A percentile compares a stretch with the other conserved stretches of the same genome.
These are phyloP conservation scores for Trichoderma reesei DNA, from an alignment of 495 filamentous ascomycete genomes.

Conservation along the genomic window DNA sequence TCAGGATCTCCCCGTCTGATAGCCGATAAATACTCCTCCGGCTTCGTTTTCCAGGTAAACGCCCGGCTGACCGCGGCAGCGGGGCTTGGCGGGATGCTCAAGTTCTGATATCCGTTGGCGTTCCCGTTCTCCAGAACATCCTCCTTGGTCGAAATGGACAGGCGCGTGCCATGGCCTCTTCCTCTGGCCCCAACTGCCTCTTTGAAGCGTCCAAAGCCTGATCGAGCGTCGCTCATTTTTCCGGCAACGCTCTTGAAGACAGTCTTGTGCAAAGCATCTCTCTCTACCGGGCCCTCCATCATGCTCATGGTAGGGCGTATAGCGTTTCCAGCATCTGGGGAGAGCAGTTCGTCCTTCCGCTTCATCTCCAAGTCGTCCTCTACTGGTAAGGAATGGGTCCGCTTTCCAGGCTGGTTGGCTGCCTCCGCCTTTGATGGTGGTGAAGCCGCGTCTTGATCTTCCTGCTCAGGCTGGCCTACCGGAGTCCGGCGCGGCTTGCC, in stretches of 20 bases:
- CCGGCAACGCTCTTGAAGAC: constrained; percentile 73
- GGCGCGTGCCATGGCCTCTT: constrained; percentile 38
- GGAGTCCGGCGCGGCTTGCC: constrained; percentile 62
- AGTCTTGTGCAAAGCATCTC: constrained; percentile 56
- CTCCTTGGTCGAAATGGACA: constrained; percentile 30
- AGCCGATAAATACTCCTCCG: constrained; percentile 40
- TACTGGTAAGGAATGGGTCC: constrained; percentile 27
- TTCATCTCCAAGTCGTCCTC: constrained; percentile 37
- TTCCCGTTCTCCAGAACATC: constrained; percentile 23
- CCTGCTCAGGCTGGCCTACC: constrained; percentile 39
- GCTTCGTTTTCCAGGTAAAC: constrained; percentile 48
- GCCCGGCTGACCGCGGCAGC: constrained; percentile 23
- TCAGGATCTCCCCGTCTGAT: constrained; percentile 24
- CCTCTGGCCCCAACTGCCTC: constrained; percentile 60
- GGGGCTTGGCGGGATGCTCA: not conserved
- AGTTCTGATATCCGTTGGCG: not conserved
- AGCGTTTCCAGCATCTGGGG: constrained; percentile 24
- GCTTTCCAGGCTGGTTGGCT: not conserved
- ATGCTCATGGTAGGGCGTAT: constrained; percentile 31
- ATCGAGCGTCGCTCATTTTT: constrained; percentile 72
- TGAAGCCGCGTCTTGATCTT: constrained; percentile 41
- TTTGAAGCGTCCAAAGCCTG: constrained; percentile 73
- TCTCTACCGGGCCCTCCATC: constrained; percentile 43
- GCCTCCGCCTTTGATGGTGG: constrained; percentile 54
- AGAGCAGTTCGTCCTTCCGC: constrained; percentile 33